Base-by-base conservation (phyloP, 805 yeast species). In the Saccharomyces paradoxus region DNA sequence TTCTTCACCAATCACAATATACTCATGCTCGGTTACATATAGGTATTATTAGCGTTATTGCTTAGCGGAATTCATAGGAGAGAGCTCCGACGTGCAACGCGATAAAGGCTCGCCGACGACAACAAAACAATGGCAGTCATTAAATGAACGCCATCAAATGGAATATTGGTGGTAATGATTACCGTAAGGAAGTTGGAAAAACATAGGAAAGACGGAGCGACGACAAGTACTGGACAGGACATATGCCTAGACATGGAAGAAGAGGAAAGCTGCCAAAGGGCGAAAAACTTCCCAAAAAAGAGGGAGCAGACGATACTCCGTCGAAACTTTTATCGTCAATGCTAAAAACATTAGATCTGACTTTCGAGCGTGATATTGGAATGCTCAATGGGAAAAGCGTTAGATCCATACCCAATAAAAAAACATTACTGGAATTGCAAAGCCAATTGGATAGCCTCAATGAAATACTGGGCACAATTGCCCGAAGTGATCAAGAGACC, bases 281-380 rank as follows among this genome's bases (percentile, higher is more conserved):
- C 17, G 50, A 13, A 22, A 41, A 46, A 63, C 58, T 27, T 56
- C 55, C 28, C 54, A 64, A 63, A 61, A 60, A 63, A 57, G 63
- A 65, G 61, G 53, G 63, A 2, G 62, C 57, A 53, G 62, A 66
- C 5, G 65, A 65, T 22, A 64, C 69, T 10, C 80, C 82, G 1
- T 71, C 79, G 0, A 60, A 66, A 28, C 70, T 77, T 3, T 56
- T 86, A 51, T 76, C 77, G 29, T 78, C 79, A 53, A 77, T 86
- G 13, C 70, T 85, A 53, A 71, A 71, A 49, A 81, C 80, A 58
- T 67, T 84, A 41, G 74, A 76, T 49, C 66, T 86, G 52, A 70
- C 79, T 0, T 85, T 81, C 63, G 87, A 84, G 61, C 72, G 78
- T 4, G 79, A 81, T 44, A 72, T 79, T 17, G 90, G 90, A 1